These are phyloP conservation scores for Torulaspora indica DNA, from an alignment of 805 yeast genomes.

Conservation along the genomic window DNA sequence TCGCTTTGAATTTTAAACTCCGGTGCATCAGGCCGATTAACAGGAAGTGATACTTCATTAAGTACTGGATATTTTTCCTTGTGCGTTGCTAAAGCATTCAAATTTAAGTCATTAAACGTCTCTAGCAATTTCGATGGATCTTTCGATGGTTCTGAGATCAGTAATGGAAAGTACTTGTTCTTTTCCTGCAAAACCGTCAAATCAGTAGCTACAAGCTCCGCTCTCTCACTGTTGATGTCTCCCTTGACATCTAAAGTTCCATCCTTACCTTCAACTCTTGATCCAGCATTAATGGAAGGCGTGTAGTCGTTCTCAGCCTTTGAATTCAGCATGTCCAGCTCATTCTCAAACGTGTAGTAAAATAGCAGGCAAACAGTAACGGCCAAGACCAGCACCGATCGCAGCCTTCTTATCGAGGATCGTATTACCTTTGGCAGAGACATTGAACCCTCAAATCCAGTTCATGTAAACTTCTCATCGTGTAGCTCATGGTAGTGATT, in stretches of 20 bases:
- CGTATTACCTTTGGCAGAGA: constrained; percentile 14
- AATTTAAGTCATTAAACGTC: constrained; percentile 14
- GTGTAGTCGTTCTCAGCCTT: constrained; percentile 36
- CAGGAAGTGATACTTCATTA: constrained; percentile 27
- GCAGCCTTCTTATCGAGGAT: constrained; percentile 21
- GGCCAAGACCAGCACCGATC: constrained; percentile 28
- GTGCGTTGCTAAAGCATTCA: constrained; percentile 20
- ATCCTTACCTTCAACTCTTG: background rate
- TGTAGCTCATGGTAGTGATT: background rate
- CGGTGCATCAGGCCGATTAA: constrained; percentile 7
- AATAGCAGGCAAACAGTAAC: constrained; percentile 32
- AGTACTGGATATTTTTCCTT: constrained; percentile 28
- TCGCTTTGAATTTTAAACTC: constrained; percentile 31
- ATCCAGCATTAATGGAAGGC: constrained; percentile 27
- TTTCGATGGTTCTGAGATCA: constrained; percentile 26
- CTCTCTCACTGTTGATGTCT: constrained; percentile 4
- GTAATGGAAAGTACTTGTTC: constrained; percentile 40
- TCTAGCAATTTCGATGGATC: constrained; percentile 17
- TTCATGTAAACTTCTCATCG: background rate
- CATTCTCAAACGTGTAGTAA: constrained; percentile 37
- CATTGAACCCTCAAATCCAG: constrained; percentile 9
- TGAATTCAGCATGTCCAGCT: constrained; percentile 34
- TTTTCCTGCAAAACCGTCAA: constrained; percentile 30
- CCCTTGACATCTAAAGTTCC: constrained; percentile 1
- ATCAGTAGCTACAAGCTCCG: constrained; percentile 17